Evolutionary conservation across 495 filamentous ascomycete genomes (phyloP).

Genomic region (Lasiosphaeriaceae sp.): DNA sequence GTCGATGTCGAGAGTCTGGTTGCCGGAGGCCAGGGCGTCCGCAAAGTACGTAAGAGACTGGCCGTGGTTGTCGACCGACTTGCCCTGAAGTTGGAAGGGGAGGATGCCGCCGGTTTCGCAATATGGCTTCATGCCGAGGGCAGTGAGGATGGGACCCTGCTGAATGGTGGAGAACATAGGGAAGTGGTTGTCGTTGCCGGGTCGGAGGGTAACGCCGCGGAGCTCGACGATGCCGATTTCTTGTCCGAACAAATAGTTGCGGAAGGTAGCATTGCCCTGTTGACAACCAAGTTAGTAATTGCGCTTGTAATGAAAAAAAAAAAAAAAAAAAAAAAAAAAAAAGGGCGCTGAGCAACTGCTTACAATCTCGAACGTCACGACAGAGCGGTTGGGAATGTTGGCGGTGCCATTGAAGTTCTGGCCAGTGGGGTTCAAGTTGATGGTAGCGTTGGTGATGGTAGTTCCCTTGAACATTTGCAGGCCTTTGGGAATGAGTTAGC

Average conservation of each 20-base stretch:
- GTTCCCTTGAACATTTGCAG: constrained; percentile 54
- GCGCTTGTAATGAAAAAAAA: no score
- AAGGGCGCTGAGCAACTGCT: constrained; percentile 17
- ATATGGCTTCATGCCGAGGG: constrained; percentile 31
- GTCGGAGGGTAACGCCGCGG: constrained; percentile 53
- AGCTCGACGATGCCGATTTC: constrained; percentile 54
- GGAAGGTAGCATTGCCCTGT: constrained; percentile 63
- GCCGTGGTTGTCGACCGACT: constrained; percentile 54
- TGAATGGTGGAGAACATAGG: constrained; percentile 53
- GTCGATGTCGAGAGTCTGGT: constrained; percentile 35
- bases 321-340: no score
- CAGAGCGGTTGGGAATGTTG: constrained; percentile 66
- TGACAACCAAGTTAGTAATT: constrained; percentile 15
- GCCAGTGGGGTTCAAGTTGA: constrained; percentile 37
- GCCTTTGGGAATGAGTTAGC: constrained; percentile 21
- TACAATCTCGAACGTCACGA: constrained; percentile 62
- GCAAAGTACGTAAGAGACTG: constrained; percentile 60
- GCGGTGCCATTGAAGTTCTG: constrained; percentile 62
- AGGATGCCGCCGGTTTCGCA: constrained; percentile 52
- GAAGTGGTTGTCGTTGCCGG: constrained; percentile 55
- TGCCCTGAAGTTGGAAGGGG: constrained; percentile 57
- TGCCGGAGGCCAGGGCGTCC: constrained; percentile 32
- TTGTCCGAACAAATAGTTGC: constrained; percentile 49
- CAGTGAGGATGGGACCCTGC: constrained; percentile 44
- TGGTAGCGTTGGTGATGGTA: constrained; percentile 47